Percentiles rank a stretch among this genome's conserved stretches.
phyloP scores from a whole-genome alignment of 2,329 filamentous ascomycete genomes.

The Curvularia sp. region DNA sequence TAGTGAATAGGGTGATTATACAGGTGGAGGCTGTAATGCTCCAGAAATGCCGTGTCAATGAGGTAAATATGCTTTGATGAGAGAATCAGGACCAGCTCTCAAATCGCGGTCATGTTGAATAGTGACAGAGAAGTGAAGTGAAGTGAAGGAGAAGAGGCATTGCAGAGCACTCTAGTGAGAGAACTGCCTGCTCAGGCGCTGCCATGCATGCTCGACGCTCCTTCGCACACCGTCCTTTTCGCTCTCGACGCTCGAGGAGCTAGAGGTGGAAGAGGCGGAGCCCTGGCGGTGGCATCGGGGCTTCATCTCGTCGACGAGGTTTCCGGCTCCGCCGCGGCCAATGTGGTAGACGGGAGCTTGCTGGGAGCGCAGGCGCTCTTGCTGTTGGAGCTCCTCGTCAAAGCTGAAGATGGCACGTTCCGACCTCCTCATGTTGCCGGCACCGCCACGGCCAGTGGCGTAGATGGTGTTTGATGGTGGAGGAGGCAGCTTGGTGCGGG shows the following conservation, averaged over 20 bases:
- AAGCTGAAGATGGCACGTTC: constrained; percentile 72
- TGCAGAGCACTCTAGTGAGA: constrained; percentile 31
- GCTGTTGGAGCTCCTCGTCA: constrained; percentile 69
- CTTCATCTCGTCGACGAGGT: constrained; percentile 55
- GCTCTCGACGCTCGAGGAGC: constrained; percentile 34
- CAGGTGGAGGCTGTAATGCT: constrained; percentile 17
- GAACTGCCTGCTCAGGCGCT: constrained; percentile 45
- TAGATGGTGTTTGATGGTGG: constrained; percentile 61
- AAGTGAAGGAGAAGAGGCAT: background rate
- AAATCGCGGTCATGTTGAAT: constrained; percentile 10
- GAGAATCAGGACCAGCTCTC: constrained; percentile 54
- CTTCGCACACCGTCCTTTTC: constrained; percentile 40
- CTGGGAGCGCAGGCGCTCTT: constrained; percentile 61
- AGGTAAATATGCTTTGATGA: constrained; percentile 28
- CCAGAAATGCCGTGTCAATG: constrained; percentile 20
- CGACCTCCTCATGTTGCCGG: constrained; percentile 65
- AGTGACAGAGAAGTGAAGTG: constrained; percentile 11
- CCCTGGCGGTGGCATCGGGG: constrained; percentile 37
- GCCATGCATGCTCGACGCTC: constrained; percentile 49
- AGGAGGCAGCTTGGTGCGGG: constrained; percentile 58
- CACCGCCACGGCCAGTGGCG: constrained; percentile 71
- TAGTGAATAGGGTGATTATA: constrained; percentile 7
- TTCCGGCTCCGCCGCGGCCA: constrained; percentile 68
- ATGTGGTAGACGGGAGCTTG: constrained; percentile 69
- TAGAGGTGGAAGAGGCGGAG: constrained; percentile 38